Conservation (phyloP, 2,329 filamentous ascomycete species). For the Trichothecium sympodiale region DNA sequence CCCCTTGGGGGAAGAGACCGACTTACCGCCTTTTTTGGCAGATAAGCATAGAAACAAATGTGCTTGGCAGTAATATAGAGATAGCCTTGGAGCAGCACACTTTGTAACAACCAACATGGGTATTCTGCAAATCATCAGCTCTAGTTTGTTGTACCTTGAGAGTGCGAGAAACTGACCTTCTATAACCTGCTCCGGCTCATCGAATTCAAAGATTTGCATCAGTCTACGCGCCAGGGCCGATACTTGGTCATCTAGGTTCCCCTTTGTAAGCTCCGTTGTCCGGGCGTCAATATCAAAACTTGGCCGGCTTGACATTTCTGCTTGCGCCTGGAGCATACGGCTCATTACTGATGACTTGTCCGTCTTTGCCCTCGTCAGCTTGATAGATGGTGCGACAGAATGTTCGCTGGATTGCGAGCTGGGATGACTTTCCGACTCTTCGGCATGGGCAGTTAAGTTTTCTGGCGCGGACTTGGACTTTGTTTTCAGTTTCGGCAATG, state of each 20-base stretch:
- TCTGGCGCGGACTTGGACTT: slow-evolving; percentile 31
- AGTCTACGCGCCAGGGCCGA: slow-evolving; percentile 58
- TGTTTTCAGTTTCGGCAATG: slow-evolving; percentile 37
- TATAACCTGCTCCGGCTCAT: slow-evolving; percentile 72
- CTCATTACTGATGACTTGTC: slow-evolving; percentile 60
- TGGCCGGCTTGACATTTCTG: slow-evolving; percentile 47
- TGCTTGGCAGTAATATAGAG: slow-evolving; percentile 92
- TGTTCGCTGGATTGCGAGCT: slow-evolving; percentile 10
- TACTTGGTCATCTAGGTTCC: slow-evolving; percentile 26
- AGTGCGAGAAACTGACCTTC: slow-evolving; percentile 41
- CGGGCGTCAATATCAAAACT: slow-evolving; percentile 43
- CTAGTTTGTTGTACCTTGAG: not conserved
- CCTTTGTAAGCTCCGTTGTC: slow-evolving; percentile 26
- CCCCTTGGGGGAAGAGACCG: not conserved
- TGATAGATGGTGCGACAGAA: slow-evolving; percentile 8
- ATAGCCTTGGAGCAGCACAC: slow-evolving; percentile 83
- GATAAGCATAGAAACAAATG: slow-evolving; percentile 93
- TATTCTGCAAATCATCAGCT: slow-evolving; percentile 49
- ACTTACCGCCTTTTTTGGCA: slow-evolving; percentile 81
- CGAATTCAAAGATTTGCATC: slow-evolving; percentile 79
- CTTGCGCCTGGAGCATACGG: slow-evolving; percentile 63
- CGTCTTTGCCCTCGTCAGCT: slow-evolving; percentile 15
- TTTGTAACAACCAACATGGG: slow-evolving; percentile 86
- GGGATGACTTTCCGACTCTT: slow-evolving; percentile 17
- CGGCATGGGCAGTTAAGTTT: slow-evolving; percentile 23